Evolutionary conservation across 2,329 filamentous ascomycete genomes (phyloP), one percentile per base, ranked within the genome.

Genomic region (Chrysoporthe deuterocubensis): DNA sequence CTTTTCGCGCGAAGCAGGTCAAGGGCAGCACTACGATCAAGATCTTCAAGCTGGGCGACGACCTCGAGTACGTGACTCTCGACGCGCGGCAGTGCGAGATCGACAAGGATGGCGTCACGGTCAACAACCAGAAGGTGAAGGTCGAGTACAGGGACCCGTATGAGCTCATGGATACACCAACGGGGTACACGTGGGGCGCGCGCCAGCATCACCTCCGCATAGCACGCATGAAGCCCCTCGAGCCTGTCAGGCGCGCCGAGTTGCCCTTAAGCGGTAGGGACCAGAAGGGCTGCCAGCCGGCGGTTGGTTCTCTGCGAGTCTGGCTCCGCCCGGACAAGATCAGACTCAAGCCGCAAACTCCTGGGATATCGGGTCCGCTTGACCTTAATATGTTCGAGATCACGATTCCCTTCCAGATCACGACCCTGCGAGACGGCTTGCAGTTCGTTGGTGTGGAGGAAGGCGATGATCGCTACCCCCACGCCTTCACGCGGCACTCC

Each of bases 371-470:
- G 21, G 62, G 67, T 34, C 59, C 64, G 60, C 50, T 69, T 44
- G 62, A 70, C 21, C 67, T 65, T 54, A 63, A 63, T 46, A 65
- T 59, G 60, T 77, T 73, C 73, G 76, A 75, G 71, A 81, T 89
- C 50, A 82, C 82, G 59, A 91, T 97, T 67, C 92, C 96, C 44
- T 99, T 97, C 75, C 83, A 85, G 32, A 88, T 93, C 44, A 88
- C 88, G 62, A 88, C 88, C 72, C 90, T 94, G 62, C 87, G 93
- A 58, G 96, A 99, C 77, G 95, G 93, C 32, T 79, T 98, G 67
- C 94, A 97, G 69, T 99, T 97, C 79, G 92, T 96, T 18, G 94
- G 96, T 4, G 87, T 96, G 48, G 89, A 93, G 57, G 89, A 90
- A 67, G 87, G 90, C 62, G 95, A 97, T 76, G 84, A 84, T 66